Evolutionary conservation across 257 asterid genomes (phyloP).

Genomic region (Osmanthus fragrans): DNA sequence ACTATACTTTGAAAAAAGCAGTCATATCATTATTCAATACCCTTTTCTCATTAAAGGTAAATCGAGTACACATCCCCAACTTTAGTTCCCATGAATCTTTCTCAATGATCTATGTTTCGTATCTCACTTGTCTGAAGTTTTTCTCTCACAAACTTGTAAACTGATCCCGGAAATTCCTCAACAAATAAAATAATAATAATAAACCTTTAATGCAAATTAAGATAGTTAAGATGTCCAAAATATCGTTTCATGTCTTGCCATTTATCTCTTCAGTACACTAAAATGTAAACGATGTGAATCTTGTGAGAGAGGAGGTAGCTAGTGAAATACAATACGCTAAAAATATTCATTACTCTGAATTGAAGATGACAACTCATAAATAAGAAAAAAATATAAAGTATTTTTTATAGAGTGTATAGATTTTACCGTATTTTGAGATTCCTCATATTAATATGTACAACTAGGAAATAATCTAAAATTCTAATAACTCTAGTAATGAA

Average conservation of each 20-base stretch:
- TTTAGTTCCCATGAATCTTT: constrained; percentile 27
- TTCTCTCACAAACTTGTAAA: background rate
- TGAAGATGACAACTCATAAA: background rate
- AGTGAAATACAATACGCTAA: background rate
- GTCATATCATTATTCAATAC: constrained; percentile 22
- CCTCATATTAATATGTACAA: background rate
- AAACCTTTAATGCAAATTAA: background rate
- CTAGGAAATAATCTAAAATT: no score
- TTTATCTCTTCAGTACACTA: background rate
- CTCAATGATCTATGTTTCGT: background rate
- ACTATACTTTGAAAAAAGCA: constrained; percentile 28
- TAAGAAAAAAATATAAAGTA: no score
- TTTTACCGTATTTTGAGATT: no score
- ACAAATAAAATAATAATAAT: no score
- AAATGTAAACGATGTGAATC: background rate
- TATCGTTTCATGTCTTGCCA: background rate
- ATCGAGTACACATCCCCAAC: constrained; percentile 16
- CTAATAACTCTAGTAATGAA: background rate
- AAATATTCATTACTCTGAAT: background rate
- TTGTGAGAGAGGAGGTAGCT: background rate
- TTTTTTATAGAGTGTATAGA: no score
- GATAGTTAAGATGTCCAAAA: background rate
- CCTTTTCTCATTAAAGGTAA: constrained; percentile 31
- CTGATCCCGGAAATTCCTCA: background rate
- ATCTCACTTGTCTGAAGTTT: background rate